Base-by-base conservation (phyloP, 441 rosid genomes). In the Arabidopsis lyrata region DNA sequence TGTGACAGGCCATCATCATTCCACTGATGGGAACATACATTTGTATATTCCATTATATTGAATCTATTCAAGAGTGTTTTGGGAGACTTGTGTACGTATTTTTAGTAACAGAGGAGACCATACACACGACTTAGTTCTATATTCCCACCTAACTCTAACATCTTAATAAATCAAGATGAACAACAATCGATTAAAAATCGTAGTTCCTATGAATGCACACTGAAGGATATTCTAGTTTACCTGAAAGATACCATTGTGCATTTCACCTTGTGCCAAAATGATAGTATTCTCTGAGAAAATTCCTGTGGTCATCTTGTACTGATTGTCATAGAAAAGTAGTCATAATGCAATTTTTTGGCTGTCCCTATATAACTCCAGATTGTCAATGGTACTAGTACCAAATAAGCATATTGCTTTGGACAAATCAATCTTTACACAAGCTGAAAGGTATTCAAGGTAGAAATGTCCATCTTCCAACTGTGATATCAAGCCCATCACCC, bases 381-480 rank as follows among this genome's bases (percentile, higher is more conserved):
- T n/a, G n/a, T n/a, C n/a, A n/a, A n/a, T n/a, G n/a, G n/a, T n/a
- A n/a, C n/a, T n/a, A n/a, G n/a, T n/a, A n/a, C n/a, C n/a, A n/a
- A n/a, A n/a, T n/a, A n/a, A n/a, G n/a, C n/a, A n/a, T n/a, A n/a
- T n/a, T n/a, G n/a, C n/a, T n/a, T n/a, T n/a, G n/a, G n/a, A n/a
- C 62, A 95, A 80, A 85, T 86, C 82, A 60, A 91, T 84, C 80
- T 92, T 96, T 36, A 95, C 95, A n/a, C 96, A 88, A 77, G 96
- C 95, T 10, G 97, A 85, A 71, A 88, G 91, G 78, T 95, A 97
- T 82, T 90, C 97, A 80, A 90, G 74, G 78, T 85, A 95, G 86
- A 92, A 95, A 82, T 95, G 98, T 5, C 93, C 97, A 81, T 95
- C 97, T 87, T 95, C 98, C 85, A 95, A 73, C 82, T 92, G 98